phyloP scores from a whole-genome alignment of 2,329 filamentous ascomycete genomes.

The Malbranchea cinnamomea region DNA sequence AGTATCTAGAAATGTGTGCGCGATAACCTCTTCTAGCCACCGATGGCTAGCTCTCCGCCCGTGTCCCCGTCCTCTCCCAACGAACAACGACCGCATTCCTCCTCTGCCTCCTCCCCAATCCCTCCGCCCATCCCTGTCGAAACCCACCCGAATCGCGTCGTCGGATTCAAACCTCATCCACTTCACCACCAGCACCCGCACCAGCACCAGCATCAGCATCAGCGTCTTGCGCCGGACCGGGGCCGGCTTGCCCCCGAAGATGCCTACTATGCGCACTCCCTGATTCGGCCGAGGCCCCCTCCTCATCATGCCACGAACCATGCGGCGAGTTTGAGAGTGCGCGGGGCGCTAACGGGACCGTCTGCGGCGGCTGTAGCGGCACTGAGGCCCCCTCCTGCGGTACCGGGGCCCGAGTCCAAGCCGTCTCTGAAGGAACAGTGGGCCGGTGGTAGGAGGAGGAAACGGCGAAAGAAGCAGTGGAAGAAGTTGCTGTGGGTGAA shows the following conservation, averaged over 20 bases:
- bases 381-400: conserved; percentile 25
- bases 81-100: conserved; percentile 12
- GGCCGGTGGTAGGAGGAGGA: conserved; percentile 45
- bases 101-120: conserved; percentile 21
- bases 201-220: too few species aligned
- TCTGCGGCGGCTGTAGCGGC: conserved; percentile 27
- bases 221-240: conserved; percentile 38
- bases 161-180: conserved; percentile 18
- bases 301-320: conserved; percentile 17
- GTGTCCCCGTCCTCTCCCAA: conserved; percentile 14
- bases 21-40: too few species aligned
- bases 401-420: conserved; percentile 20
- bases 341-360: too few species aligned
- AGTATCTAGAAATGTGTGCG: too few species aligned
- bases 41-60: conserved; percentile 14
- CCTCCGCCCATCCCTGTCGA: conserved; percentile 32
- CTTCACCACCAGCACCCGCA: conserved; percentile 13
- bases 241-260: conserved; percentile 70
- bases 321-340: conserved; percentile 19
- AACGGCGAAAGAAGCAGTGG: conserved; percentile 61
- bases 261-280: conserved; percentile 53
- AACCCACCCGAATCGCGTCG: conserved; percentile 29
- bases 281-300: conserved; percentile 37
- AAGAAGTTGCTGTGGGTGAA: conserved; percentile 98
- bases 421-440: conserved; percentile 31